phyloP scores from a whole-genome alignment of 2,329 filamentous ascomycete species.

The Ceratocystis cubensis region DNA sequence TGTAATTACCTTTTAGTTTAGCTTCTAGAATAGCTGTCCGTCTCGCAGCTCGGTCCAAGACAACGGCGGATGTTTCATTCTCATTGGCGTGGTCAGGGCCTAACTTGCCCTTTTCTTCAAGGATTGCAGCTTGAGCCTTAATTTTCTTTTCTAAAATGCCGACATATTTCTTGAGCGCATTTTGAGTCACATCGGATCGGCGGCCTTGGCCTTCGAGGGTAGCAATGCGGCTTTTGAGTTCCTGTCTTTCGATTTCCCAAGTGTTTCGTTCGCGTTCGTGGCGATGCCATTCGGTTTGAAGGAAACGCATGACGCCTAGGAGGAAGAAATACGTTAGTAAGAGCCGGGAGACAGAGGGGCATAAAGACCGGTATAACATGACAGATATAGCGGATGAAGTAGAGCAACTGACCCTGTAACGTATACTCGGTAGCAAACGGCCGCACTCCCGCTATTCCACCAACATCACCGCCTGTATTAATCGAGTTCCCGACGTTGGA shows the following conservation, averaged over 20 bases:
- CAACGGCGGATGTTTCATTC: conserved; percentile 31
- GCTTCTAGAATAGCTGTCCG: conserved; percentile 41
- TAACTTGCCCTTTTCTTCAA: conserved; percentile 44
- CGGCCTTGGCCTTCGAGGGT: conserved; percentile 81
- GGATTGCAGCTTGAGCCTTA: conserved; percentile 57
- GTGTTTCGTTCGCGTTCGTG: conserved; percentile 95
- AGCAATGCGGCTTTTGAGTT: conserved; percentile 97
- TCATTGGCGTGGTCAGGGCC: conserved; percentile 35
- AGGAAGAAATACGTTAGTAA: conserved; percentile 8
- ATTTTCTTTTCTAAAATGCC: conserved; percentile 78
- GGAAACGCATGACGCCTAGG: conserved; percentile 91
- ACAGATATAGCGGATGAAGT: neutral
- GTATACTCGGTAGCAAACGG: conserved; percentile 51
- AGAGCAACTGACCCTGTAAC: conserved; percentile 35
- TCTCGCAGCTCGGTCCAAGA: conserved; percentile 39
- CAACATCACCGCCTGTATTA: conserved; percentile 34
- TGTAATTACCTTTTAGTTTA: conserved; percentile 39
- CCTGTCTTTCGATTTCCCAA: conserved; percentile 97
- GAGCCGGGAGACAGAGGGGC: neutral
- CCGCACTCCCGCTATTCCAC: conserved; percentile 30
- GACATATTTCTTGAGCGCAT: conserved; percentile 81
- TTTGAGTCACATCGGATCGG: conserved; percentile 76
- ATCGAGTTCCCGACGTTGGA: conserved; percentile 33
- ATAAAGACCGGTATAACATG: neutral
- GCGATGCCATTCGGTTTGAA: conserved; percentile 97